Evolutionary conservation across 129 eudicot genomes (phyloP), one percentile per base, ranked within the genome.

Genomic region (Arctium lappa): DNA sequence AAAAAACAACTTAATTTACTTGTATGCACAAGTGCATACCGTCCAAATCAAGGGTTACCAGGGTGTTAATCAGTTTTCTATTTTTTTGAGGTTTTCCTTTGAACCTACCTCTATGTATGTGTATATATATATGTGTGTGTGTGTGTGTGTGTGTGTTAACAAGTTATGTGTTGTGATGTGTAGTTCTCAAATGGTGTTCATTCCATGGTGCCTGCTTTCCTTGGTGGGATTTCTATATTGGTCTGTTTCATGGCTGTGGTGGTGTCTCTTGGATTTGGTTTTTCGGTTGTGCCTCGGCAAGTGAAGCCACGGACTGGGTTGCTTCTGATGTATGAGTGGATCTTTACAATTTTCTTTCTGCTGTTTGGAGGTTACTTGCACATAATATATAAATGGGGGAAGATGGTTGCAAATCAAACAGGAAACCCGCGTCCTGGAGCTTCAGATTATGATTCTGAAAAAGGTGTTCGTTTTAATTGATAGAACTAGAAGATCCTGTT

Each of bases 231-330:
- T 2, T 95, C 99, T 6, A 78, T 93, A 72, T 80, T 83, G 37
- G 74, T 87, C 50, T 91, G 99, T 85, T 90, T 95, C 82, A 44
- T 89, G 80, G 87, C 88, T 39, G 91, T 88, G 68, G 46, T 93
- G 66, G 76, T 87, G 74, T 91, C 99, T 40, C 97, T 95, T 75
- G 97, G 87, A 74, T 82, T 95, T 66, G 87, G 93, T 38, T 74
- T 95, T 72, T 83, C 88, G 5, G 84, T 93, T 74, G 96, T 95
- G 77, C 99, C 99, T 75, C 89, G 92, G 22, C 99, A 95, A 93
- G 91, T 93, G 70, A 90, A 83, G 82, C 99, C 99, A 7, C 93
- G 97, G 97, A 95, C 97, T 37, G 99, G 99, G 27, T 81, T 95
- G 84, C 82, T 93, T 72, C 91, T 95, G 80, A 89, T 91, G 94